Conservation (phyloP, 2,329 filamentous ascomycete species). For the Dactylella cylindrospora region DNA sequence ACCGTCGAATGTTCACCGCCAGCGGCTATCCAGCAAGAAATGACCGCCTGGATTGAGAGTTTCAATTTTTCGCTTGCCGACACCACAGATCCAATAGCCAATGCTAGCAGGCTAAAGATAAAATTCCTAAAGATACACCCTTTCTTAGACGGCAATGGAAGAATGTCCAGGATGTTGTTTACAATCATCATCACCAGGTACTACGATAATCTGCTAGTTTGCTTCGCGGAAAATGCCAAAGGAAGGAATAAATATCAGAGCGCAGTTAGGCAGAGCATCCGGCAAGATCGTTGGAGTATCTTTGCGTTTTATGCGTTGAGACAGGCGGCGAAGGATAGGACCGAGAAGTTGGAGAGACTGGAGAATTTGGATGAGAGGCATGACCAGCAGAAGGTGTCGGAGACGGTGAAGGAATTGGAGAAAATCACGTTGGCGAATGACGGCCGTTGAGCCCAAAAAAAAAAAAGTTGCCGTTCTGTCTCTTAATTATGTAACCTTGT, state of each 20-base stretch:
- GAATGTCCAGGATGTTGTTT: constrained; percentile 10
- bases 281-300: not conserved
- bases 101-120: constrained; percentile 7
- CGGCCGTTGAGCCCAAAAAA: too few species aligned
- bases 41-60: not conserved
- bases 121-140: constrained; percentile 15
- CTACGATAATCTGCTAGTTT: constrained; percentile 6
- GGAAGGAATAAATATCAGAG: not conserved
- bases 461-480: too few species aligned
- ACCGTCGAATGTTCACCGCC: not conserved
- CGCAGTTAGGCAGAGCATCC: constrained; percentile 4
- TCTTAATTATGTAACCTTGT: too few species aligned
- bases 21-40: not conserved
- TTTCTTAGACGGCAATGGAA: constrained; percentile 21
- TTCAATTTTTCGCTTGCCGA: not conserved
- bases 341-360: too few species aligned
- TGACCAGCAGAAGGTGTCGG: too few species aligned
- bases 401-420: too few species aligned
- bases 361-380: too few species aligned
- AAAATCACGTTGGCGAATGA: too few species aligned
- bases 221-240: constrained; percentile 1
- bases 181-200: constrained; percentile 4
- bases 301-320: constrained; percentile 2
- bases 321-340: too few species aligned
- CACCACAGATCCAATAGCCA: not conserved